Base-by-base conservation (phyloP, 2,329 filamentous ascomycete genomes). In the Aureobasidium sp. region DNA sequence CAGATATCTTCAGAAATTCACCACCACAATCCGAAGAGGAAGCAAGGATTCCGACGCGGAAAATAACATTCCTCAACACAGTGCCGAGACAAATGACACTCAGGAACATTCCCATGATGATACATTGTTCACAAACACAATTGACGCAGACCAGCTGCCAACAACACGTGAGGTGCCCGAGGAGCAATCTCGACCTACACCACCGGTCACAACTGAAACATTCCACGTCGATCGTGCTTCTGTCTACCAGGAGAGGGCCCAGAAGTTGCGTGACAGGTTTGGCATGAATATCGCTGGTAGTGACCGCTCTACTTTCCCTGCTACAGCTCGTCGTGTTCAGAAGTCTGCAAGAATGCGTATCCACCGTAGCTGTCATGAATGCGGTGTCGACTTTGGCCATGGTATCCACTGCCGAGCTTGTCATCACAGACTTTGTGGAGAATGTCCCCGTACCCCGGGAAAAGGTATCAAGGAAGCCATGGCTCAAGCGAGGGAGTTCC, bases 11-110 rank as follows among this genome's bases (percentile, higher is more conserved):
- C 57, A 61, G 27, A 51, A 36, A 29, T 61, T 61, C n/a, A 61
- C 57, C 37, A 61, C 57, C 46, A 61, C 57, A 61, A 61, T 61
- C 47, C 57, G 57, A 29, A 61, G 47, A 52, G 57, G 57, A 52
- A 61, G 57, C 29, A 61, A 61, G 47, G 57, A 61, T 52, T 29
- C 57, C 26, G 34, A 29, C 23, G 34, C n/a, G 9, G 37, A 61
- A 10, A 48, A 61, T 12, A 61, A 36, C 57, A 61, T 61, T 61
- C 57, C 57, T 36, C 47, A 51, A 26, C 34, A 29, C 17, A 34
- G 37, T 52, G 46, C 37, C 36, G 46, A 26, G 36, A 52, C 47
- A 36, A 29, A 42, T 20, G 36, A 42, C n/a, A 7, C 37, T 10
- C 47, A 36, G 26, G 57, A 61, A 44, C 57, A 61, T 61, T 61